Evolutionary conservation across 306 rosid species (phyloP).

Genomic region (Acacia melanoxylon): DNA sequence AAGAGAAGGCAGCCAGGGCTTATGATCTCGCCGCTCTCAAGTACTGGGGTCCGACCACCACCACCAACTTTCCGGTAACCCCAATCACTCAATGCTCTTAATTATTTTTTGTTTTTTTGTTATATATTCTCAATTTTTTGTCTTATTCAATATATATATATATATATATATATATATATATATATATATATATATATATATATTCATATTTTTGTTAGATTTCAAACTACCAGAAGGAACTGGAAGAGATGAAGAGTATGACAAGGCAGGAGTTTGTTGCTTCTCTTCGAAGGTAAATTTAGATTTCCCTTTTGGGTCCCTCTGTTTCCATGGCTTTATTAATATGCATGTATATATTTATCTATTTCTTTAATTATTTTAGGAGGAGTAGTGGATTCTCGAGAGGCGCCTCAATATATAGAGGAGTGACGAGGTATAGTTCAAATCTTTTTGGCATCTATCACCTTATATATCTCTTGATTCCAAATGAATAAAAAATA

Average conservation of each 20-base stretch:
- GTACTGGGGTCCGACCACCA: slow-evolving; percentile 99
- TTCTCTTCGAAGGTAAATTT: slow-evolving; percentile 77
- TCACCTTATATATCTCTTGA: not conserved
- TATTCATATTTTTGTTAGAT: slow-evolving; percentile 40
- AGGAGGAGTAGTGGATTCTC: slow-evolving; percentile 99
- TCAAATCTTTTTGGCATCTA: not conserved
- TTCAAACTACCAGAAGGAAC: slow-evolving; percentile 80
- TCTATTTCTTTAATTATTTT: not conserved
- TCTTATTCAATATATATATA: not conserved
- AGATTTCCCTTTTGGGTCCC: not conserved
- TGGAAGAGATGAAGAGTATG: slow-evolving; percentile 89
- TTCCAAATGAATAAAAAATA: slow-evolving; percentile 23
- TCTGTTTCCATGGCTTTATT: not conserved
- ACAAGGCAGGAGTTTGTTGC: slow-evolving; percentile 96
- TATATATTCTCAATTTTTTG: not conserved
- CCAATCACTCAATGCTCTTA: not conserved
- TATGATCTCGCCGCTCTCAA: too few species aligned
- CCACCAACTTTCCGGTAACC: slow-evolving; percentile 83
- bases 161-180: too few species aligned
- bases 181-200: too few species aligned
- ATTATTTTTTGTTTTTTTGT: too few species aligned
- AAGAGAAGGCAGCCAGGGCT: too few species aligned
- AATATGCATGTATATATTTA: not conserved
- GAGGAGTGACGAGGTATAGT: slow-evolving; percentile 92
- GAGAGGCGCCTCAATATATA: slow-evolving; percentile 92